Evolutionary conservation across 2,329 filamentous ascomycete species (phyloP), one percentile per base, ranked within the genome.

Genomic region (Coleophoma crateriformis): DNA sequence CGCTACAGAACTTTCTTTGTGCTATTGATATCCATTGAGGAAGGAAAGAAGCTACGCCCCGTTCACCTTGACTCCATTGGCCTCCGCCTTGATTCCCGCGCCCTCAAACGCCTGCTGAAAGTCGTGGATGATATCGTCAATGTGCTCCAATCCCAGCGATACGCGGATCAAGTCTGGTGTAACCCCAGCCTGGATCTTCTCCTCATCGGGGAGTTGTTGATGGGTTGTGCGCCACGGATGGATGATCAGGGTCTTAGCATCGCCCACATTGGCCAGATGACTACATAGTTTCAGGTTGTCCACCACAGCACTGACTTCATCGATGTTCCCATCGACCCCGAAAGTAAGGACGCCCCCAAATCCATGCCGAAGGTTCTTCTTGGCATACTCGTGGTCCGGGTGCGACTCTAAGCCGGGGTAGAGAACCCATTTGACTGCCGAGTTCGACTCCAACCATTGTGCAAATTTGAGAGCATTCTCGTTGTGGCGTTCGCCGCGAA

Each of bases 191-290:
- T 71, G 74, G 27, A 70, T 62, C 61, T 76, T 78, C 67, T 85
- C 83, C 61, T 84, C 72, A 10, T 84, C 78, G 32, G 67, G 74
- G 46, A 85, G 68, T 62, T 86, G 82, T 66, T 84, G 78, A 61
- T 86, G 83, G 10, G 83, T 86, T 1, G 82, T 86, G 11, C 77
- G 79, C 79, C 81, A 84, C 2, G 82, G 82, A 58, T 86, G 82
- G 54, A 85, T 84, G 8, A 82, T 81, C 44, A 85, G 70, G 15
- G 82, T 85, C 69, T 68, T 67, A n/a, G 60, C 58, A 59, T 85
- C 82, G 40, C 83, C 83, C 47, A 86, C 82, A 63, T 87, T 87
- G 19, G 84, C 84, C 53, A 87, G 69, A 59, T 87, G 85, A 7
- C 81, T 85, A 53, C 86, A 82, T 56, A 88, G 66, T 71, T 85